Conservation (phyloP, 2,329 filamentous ascomycete species). For the Huntiella moniliformis region DNA sequence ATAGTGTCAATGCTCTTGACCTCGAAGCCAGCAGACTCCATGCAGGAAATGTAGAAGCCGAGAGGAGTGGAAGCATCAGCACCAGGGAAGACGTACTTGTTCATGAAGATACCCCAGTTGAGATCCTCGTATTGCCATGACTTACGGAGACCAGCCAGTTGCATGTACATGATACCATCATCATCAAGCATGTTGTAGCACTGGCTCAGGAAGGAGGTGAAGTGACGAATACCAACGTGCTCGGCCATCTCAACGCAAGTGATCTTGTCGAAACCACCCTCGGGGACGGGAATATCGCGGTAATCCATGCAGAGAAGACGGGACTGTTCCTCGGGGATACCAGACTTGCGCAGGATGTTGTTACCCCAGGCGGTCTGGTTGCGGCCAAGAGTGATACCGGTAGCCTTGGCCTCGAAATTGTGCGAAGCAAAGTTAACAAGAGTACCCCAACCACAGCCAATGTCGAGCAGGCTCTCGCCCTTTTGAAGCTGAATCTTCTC, state of each 20-base stretch:
- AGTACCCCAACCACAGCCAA: slow-evolving; percentile 96
- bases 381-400: slow-evolving; percentile 81
- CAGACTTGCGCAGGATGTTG: slow-evolving; percentile 62
- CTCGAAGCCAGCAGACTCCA: slow-evolving; percentile 66
- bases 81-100: slow-evolving; percentile 97
- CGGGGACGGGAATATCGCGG: slow-evolving; percentile 55
- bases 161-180: slow-evolving; percentile 87
- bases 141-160: slow-evolving; percentile 86
- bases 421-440: slow-evolving; percentile 81
- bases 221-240: slow-evolving; percentile 88
- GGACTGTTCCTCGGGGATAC: slow-evolving; percentile 73
- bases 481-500: slow-evolving; percentile 79
- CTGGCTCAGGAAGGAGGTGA: slow-evolving; percentile 63
- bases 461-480: slow-evolving; percentile 73
- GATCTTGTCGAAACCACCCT: slow-evolving; percentile 56
- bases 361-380: slow-evolving; percentile 98
- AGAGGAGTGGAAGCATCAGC: slow-evolving; percentile 90
- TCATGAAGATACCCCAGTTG: slow-evolving; percentile 98
- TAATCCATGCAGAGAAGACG: slow-evolving; percentile 93
- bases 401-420: slow-evolving; percentile 73
- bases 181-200: slow-evolving; percentile 92
- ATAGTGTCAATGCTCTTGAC: slow-evolving; percentile 83
- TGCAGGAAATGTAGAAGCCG: slow-evolving; percentile 64
- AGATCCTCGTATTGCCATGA: slow-evolving; percentile 96
- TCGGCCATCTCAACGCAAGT: slow-evolving; percentile 97